phyloP scores from a whole-genome alignment of 2,329 filamentous ascomycete species.

The Leptographium wingfieldii region DNA sequence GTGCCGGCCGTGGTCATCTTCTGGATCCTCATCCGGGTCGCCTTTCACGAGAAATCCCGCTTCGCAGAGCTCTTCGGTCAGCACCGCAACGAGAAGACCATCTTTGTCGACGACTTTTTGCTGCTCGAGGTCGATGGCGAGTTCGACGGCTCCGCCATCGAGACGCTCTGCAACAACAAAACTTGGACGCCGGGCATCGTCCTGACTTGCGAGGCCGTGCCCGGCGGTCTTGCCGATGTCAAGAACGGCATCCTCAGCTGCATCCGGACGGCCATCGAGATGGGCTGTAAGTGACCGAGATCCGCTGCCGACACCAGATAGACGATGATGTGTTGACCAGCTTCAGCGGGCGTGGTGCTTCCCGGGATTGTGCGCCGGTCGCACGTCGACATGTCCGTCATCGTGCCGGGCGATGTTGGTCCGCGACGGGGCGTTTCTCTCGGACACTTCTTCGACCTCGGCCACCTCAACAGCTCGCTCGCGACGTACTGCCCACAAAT shows the following conservation, averaged over 20 bases:
- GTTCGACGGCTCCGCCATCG: conserved; percentile 20
- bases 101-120: conserved; percentile 23
- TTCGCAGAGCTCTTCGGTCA: conserved; percentile 14
- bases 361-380: conserved; percentile 23
- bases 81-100: conserved; percentile 20
- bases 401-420: conserved; percentile 14
- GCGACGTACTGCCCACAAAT: conserved; percentile 23
- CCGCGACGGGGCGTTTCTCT: conserved; percentile 18
- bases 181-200: conserved; percentile 28
- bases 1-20: conserved; percentile 13
- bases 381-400: conserved; percentile 17
- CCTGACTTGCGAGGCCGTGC: conserved; percentile 28
- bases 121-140: conserved; percentile 20
- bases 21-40: conserved; percentile 15
- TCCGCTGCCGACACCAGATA: no score
- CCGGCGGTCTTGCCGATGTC: conserved; percentile 30
- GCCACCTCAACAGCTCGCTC: conserved; percentile 19
- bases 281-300: conserved; percentile 24
- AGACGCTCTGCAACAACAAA: conserved; percentile 22
- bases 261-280: conserved; percentile 32
- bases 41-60: not conserved
- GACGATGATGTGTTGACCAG: not conserved
- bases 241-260: conserved; percentile 33
- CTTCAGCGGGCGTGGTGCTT: conserved; percentile 23
- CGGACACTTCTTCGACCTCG: conserved; percentile 23